Conservation (phyloP, 805 yeast genomes). For the Ogataea philodendri region DNA sequence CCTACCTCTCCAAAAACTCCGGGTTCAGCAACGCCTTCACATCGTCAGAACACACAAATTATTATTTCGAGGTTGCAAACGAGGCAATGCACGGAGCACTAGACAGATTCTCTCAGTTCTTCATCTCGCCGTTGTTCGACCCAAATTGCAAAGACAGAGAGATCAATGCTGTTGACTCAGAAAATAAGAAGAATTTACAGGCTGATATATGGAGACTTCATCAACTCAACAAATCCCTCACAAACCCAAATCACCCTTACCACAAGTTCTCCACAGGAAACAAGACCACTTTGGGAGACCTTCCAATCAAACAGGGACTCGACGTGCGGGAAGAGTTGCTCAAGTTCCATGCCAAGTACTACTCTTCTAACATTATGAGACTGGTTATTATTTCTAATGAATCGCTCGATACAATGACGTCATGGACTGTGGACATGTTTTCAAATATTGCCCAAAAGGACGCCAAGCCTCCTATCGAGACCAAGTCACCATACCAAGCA, state of each 20-base stretch:
- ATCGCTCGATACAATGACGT: constrained; percentile 63
- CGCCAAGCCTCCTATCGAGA: constrained; percentile 44
- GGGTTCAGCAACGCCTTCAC: constrained; percentile 94
- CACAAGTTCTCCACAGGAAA: constrained; percentile 92
- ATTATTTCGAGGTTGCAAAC: constrained; percentile 79
- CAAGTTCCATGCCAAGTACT: constrained; percentile 66
- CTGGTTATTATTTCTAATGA: constrained; percentile 84
- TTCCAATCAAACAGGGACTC: constrained; percentile 56
- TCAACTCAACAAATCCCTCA: constrained; percentile 74
- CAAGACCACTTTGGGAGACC: constrained; percentile 63
- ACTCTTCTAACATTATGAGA: constrained; percentile 88
- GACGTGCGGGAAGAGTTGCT: constrained; percentile 81
- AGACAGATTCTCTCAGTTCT: constrained; percentile 91
- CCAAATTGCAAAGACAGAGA: constrained; percentile 82
- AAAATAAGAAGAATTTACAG: constrained; percentile 90
- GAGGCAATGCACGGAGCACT: constrained; percentile 80
- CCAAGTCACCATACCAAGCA: constrained; percentile 46
- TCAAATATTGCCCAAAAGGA: constrained; percentile 55
- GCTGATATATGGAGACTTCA: constrained; percentile 85
- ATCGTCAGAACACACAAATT: constrained; percentile 83
- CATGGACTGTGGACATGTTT: constrained; percentile 69
- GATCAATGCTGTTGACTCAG: constrained; percentile 92
- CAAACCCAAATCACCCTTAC: constrained; percentile 78
- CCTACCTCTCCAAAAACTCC: constrained; percentile 76
- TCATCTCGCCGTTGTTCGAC: constrained; percentile 77